Evolutionary conservation across 2,329 filamentous ascomycete species (phyloP).

Genomic region (Alternaria atra): DNA sequence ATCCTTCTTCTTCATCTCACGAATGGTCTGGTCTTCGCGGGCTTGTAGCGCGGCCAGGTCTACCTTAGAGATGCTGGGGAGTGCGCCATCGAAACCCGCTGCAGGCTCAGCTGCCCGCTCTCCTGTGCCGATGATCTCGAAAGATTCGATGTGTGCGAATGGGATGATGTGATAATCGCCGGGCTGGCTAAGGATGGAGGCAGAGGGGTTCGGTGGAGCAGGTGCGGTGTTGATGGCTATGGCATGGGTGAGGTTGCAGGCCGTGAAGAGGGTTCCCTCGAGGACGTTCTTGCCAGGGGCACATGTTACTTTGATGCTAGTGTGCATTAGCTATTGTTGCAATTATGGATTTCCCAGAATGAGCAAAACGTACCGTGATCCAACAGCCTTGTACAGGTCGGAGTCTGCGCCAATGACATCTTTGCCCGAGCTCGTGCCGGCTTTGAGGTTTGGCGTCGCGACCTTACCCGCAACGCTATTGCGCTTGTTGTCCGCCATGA

Average conservation of each 20-base stretch:
- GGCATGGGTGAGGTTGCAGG: slow-evolving; percentile 67
- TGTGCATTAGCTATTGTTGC: slow-evolving; percentile 22
- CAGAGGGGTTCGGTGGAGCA: slow-evolving; percentile 54
- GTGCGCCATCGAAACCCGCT: slow-evolving; percentile 56
- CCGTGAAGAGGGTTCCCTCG: slow-evolving; percentile 70
- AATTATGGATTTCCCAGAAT: background rate
- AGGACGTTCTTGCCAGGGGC: slow-evolving; percentile 61
- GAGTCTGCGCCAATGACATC: slow-evolving; percentile 61
- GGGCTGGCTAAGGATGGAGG: slow-evolving; percentile 50
- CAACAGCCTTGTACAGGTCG: slow-evolving; percentile 67
- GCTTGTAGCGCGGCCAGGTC: slow-evolving; percentile 64
- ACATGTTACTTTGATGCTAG: slow-evolving; percentile 67
- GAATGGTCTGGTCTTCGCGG: slow-evolving; percentile 65
- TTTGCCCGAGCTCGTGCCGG: slow-evolving; percentile 51
- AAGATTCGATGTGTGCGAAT: slow-evolving; percentile 65
- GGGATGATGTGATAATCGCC: slow-evolving; percentile 70
- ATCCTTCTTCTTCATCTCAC: slow-evolving; percentile 65
- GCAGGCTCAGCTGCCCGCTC: slow-evolving; percentile 47
- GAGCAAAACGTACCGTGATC: slow-evolving; percentile 63
- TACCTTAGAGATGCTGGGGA: slow-evolving; percentile 60
- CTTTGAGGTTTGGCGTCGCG: slow-evolving; percentile 58
- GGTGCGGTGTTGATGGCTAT: slow-evolving; percentile 67
- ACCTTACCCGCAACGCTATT: slow-evolving; percentile 64
- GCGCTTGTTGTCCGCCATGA: slow-evolving; percentile 68
- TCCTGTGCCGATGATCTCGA: slow-evolving; percentile 60